Conservation (phyloP, 1,284 basidiomycete genomes). For the Malassezia sympodialis region DNA sequence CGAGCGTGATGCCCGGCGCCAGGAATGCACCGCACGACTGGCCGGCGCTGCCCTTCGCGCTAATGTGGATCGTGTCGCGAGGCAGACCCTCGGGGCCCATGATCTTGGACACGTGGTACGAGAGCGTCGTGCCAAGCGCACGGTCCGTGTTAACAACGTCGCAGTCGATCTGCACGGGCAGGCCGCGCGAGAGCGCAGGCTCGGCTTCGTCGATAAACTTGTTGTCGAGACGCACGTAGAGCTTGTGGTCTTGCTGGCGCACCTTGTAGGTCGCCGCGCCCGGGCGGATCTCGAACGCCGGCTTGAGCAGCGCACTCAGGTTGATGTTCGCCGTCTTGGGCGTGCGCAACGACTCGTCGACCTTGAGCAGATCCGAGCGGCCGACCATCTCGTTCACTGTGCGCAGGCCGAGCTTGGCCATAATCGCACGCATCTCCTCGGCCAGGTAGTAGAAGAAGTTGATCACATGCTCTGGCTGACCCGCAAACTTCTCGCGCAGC, state of each 20-base stretch:
- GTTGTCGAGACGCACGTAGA: conserved; percentile 44
- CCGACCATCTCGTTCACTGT: conserved; percentile 46
- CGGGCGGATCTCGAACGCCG: conserved; percentile 42
- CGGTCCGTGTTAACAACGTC: conserved; percentile 46
- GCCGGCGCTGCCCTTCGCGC: conserved; percentile 40
- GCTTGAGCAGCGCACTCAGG: conserved; percentile 36
- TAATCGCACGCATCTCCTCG: conserved; percentile 39
- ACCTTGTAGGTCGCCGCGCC: conserved; percentile 46
- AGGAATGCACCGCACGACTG: conserved; percentile 43
- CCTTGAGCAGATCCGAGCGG: conserved; percentile 35
- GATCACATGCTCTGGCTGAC: conserved; percentile 40
- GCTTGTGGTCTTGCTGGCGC: conserved; percentile 43
- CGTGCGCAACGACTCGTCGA: conserved; percentile 31
- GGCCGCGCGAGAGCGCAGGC: conserved; percentile 34
- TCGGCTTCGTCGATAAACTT: conserved; percentile 46
- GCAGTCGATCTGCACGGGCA: conserved; percentile 44
- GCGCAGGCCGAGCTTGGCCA: conserved; percentile 42
- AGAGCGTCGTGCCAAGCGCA: conserved; percentile 43
- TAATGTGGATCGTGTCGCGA: conserved; percentile 44
- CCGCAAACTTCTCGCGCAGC: conserved; percentile 41
- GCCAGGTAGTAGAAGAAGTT: conserved; percentile 45
- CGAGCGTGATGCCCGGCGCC: conserved; percentile 40
- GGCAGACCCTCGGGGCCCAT: conserved; percentile 42
- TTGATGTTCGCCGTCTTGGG: conserved; percentile 39
- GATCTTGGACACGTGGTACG: conserved; percentile 42